Conservation (phyloP, 495 filamentous ascomycete genomes). For the Penicillium argentinense region DNA sequence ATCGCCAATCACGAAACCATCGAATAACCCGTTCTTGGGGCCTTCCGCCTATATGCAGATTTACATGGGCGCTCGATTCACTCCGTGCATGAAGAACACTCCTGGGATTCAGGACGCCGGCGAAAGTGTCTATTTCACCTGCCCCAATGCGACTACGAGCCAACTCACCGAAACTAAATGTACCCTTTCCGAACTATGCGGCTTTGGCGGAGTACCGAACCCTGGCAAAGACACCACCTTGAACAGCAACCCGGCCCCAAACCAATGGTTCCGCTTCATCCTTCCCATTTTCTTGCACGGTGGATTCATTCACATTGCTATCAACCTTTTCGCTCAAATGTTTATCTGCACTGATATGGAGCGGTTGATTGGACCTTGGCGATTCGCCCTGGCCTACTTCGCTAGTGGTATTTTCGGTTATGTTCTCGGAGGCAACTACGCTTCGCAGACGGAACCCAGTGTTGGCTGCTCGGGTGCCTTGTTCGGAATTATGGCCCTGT, state of each 20-base stretch:
- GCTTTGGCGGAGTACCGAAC: conserved; percentile 71
- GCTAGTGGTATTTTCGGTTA: conserved; percentile 94
- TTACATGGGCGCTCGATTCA: conserved; percentile 92
- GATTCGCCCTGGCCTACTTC: conserved; percentile 87
- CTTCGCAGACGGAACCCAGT: conserved; percentile 73
- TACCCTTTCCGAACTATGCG: conserved; percentile 75
- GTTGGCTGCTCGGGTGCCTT: conserved; percentile 86
- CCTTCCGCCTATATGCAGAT: conserved; percentile 87
- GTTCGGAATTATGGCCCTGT: conserved; percentile 88
- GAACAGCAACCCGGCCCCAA: conserved; percentile 56
- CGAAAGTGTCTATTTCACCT: conserved; percentile 60
- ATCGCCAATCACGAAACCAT: conserved; percentile 80
- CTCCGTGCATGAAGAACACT: conserved; percentile 90
- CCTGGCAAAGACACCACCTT: conserved; percentile 44
- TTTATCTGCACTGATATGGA: conserved; percentile 91
- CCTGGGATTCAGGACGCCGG: conserved; percentile 60
- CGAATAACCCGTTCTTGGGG: conserved; percentile 95
- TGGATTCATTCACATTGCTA: conserved; percentile 89
- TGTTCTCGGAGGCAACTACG: conserved; percentile 91
- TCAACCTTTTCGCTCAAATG: conserved; percentile 90
- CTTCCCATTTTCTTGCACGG: conserved; percentile 93
- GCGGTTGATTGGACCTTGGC: conserved; percentile 75
- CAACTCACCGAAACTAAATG: conserved; percentile 55
- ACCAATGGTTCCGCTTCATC: conserved; percentile 98
- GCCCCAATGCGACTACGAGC: conserved; percentile 69